A percentile compares a stretch with the other conserved stretches of the same genome.
phyloP scores from a whole-genome alignment of 306 rosid species.

The Cucurbita maxima region DNA sequence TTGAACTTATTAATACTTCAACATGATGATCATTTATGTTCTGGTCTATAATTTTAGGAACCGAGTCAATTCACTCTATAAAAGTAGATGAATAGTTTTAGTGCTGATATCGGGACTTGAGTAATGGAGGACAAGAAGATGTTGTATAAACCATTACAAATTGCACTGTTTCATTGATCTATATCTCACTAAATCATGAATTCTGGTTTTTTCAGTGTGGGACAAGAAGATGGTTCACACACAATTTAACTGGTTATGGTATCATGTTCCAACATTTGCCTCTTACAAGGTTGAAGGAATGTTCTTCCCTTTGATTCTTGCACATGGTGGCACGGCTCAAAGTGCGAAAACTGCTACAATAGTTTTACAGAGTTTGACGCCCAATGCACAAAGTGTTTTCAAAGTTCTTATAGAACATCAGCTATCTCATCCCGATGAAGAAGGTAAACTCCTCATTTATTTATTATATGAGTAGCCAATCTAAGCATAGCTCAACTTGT shows the following conservation, averaged over 20 bases:
- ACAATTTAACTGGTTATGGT: conserved; percentile 91
- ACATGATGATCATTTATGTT: too few species aligned
- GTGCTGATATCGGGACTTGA: too few species aligned
- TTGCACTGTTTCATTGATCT: neutral
- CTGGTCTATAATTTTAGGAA: too few species aligned
- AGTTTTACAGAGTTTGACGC: conserved; percentile 83
- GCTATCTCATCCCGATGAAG: conserved; percentile 70
- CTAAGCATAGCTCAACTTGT: too few species aligned
- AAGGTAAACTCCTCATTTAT: conserved; percentile 18
- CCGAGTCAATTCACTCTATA: too few species aligned
- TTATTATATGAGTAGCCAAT: neutral
- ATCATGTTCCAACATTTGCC: conserved; percentile 80
- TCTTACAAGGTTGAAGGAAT: conserved; percentile 72
- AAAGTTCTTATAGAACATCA: conserved; percentile 81
- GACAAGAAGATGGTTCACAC: conserved; percentile 93
- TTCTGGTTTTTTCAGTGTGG: conserved; percentile 35
- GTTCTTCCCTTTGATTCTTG: conserved; percentile 67
- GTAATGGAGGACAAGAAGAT: neutral
- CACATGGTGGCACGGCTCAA: conserved; percentile 60
- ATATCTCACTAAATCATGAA: neutral
- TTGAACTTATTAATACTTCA: too few species aligned
- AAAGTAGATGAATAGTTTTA: too few species aligned
- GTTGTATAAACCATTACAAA: neutral
- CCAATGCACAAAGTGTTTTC: conserved; percentile 86
- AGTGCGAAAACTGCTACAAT: conserved; percentile 69